Evolutionary conservation across 2,329 filamentous ascomycete species (phyloP), one percentile per base, ranked within the genome.

Genomic region (Ceratocystis papillata): DNA sequence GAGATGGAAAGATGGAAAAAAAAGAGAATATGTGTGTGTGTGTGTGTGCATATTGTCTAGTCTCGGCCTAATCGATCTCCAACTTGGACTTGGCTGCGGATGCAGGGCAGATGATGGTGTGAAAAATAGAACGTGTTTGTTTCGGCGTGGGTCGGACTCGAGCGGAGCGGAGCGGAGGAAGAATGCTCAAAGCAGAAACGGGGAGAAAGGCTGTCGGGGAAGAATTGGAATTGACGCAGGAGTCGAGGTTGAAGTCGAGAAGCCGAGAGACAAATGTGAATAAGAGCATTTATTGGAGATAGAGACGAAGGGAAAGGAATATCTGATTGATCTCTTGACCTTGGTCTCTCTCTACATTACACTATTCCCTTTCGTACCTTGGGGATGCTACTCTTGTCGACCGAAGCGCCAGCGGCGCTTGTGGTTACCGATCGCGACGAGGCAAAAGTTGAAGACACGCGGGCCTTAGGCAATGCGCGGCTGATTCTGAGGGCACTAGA

Each of bases 381-480:
- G 67, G 81, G 80, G 70, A 83, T 79, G 70, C 85, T 81, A 53
- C 64, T 68, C 81, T 89, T 89, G 77, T 93, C 90, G 73, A 91
- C 87, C 77, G 95, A 90, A 73, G 91, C 87, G 73, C 89, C 93
- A 71, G 94, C 94, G 71, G 94, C 94, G 79, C 97, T 88, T 71
- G 94, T 97, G 72, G 94, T 99, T 74, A 99, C 94, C 72, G 84
- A 84, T 76, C 93, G 85, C 75, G 85, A 80, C 71, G 81, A 79
- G 69, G 77, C 77, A 67, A 77, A 73, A 68, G 80, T 74, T 67
- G 76, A 73, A 65, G 77, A 75, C 70, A 76, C 75, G 70, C 77
- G 76, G 72, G 77, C 74, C 74, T 80, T 79, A 76, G 87, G 75
- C 73, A 85, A 81, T 76, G 81, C 80, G 75, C 83, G 81, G 73